Base-by-base conservation (phyloP, 306 rosid genomes). In the Acmispon strigosus region DNA sequence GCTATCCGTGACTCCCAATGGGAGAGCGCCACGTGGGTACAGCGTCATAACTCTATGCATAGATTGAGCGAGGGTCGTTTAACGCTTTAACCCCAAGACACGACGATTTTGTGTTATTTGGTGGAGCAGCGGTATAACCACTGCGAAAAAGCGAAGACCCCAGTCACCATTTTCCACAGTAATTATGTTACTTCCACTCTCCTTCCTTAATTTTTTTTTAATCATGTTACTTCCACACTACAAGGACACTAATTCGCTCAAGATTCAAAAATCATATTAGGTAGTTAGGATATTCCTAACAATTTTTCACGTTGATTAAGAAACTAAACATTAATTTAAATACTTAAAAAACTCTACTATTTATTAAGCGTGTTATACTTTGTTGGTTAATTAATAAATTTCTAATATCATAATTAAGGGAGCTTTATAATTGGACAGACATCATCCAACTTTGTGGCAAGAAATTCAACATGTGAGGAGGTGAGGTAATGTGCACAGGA, bases 381-480 rank as follows among this genome's bases (percentile, higher is more conserved):
- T n/a, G n/a, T n/a, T n/a, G n/a, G n/a, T n/a, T n/a, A n/a, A n/a
- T n/a, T n/a, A n/a, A n/a, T 8, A 12, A 10, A 10, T 42, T 1
- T 10, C 32, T 19, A 12, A 10, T 14, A 42, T 19, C 12, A 5
- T 48, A 47, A 15, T n/a, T 29, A 16, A 2, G 20, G 0, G 13
- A 51, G 34, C 20, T 73, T 37, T 49, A n/a, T 57, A 45, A 63
- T 52, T 43, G 66, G 66, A 53, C 27, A 63, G 49, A 74, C 64
- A 57, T 39, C n/a, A n/a, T 37, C 16, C 12, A 10, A 61, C 50
- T 39, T 41, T 47, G 20, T 22, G 27, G 3, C 27, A 22, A 22
- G 3, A 22, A 22, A 22, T 22, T 22, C 27, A 22, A 22, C 1
- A 1, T 22, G 27, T 22, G 27, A 22, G 27, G 34, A 27, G 34